Conservation (phyloP, 345 rosid species). For the Jatropha curcas region DNA sequence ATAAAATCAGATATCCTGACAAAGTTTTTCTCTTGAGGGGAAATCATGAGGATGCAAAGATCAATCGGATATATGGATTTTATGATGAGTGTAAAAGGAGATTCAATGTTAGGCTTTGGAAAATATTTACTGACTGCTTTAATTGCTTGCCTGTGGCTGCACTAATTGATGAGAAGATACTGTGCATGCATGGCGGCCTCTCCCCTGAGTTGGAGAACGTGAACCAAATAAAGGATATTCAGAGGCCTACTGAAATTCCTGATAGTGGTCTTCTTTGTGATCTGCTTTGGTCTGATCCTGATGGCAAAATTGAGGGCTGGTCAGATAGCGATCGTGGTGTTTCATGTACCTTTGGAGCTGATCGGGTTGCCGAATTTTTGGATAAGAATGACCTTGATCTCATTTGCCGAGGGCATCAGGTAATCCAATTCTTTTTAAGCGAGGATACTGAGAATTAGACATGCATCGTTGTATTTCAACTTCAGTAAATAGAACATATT, state of each 20-base stretch:
- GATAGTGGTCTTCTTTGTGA: constrained; percentile 94
- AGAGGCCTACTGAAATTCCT: constrained; percentile 89
- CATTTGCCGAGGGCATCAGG: constrained; percentile 99
- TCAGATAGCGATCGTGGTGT: constrained; percentile 87
- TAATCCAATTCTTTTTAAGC: constrained; percentile 21
- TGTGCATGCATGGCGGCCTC: constrained; percentile 98
- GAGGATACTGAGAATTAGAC: neutral
- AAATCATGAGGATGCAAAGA: constrained; percentile 98
- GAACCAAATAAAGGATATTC: constrained; percentile 74
- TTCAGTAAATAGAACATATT: neutral
- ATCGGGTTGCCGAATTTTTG: constrained; percentile 77
- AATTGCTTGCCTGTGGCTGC: constrained; percentile 94
- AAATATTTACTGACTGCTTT: constrained; percentile 89
- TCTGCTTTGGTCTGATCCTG: constrained; percentile 98
- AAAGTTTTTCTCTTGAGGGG: constrained; percentile 79
- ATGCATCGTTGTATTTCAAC: neutral
- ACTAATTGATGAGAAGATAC: constrained; percentile 79
- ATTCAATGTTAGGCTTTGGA: constrained; percentile 95
- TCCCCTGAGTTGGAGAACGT: constrained; percentile 75
- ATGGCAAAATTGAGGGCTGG: constrained; percentile 71
- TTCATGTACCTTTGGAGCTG: constrained; percentile 90
- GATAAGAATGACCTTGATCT: constrained; percentile 92
- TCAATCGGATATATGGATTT: constrained; percentile 92
- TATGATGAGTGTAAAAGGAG: constrained; percentile 98
- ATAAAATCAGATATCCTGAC: constrained; percentile 81